Conservation (phyloP, 2,329 filamentous ascomycete species). For the Phialocephala sp. region DNA sequence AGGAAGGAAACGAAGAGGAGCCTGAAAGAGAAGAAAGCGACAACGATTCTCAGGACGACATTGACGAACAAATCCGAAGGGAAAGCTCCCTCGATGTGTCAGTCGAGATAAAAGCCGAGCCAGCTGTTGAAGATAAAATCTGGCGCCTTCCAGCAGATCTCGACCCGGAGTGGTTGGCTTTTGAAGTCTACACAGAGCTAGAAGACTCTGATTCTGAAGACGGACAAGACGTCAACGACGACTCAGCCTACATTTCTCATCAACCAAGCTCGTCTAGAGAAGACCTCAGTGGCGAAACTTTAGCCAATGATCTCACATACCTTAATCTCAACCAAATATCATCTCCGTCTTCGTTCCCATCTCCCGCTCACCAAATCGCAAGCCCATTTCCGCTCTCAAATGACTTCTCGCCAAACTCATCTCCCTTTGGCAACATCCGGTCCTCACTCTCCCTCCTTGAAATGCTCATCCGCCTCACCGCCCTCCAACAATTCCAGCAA, state of each 20-base stretch:
- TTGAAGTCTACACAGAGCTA: constrained; percentile 72
- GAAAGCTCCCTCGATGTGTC: constrained; percentile 38
- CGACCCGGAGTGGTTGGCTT: constrained; percentile 76
- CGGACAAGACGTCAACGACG: constrained; percentile 41
- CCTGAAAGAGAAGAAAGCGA: constrained; percentile 22
- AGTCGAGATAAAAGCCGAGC: constrained; percentile 17
- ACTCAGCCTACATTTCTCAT: constrained; percentile 36
- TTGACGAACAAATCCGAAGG: constrained; percentile 40
- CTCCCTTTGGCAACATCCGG: constrained; percentile 57
- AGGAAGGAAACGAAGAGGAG: constrained; percentile 22
- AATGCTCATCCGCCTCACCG: constrained; percentile 72
- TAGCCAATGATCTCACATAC: constrained; percentile 30
- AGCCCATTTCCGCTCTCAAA: constrained; percentile 3
- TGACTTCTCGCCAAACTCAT: constrained; percentile 31
- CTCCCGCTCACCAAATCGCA: constrained; percentile 18
- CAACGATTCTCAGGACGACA: constrained; percentile 43
- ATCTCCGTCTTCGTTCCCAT: constrained; percentile 30
- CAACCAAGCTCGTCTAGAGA: constrained; percentile 32
- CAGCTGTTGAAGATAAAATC: constrained; percentile 16
- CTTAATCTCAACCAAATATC: constrained; percentile 37
- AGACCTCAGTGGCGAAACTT: constrained; percentile 13
- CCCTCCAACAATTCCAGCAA: constrained; percentile 77
- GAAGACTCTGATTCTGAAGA: constrained; percentile 57
- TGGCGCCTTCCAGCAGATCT: constrained; percentile 67
- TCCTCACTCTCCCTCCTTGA: constrained; percentile 75